Base-by-base conservation (phyloP, 495 filamentous ascomycete species). In the Neurospora sp. region DNA sequence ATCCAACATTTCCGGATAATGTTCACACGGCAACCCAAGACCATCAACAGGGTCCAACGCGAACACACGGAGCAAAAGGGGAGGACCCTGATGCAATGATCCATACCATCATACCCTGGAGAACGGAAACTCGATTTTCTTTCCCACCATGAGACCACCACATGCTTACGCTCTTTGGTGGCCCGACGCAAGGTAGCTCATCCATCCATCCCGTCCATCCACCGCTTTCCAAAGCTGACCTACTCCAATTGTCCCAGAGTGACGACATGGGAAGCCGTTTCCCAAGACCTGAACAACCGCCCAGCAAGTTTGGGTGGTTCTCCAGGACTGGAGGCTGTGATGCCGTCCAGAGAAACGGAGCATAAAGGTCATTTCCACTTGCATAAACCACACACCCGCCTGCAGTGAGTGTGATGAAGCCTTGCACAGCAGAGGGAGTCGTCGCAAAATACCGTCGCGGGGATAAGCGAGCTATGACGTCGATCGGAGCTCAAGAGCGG, bases 391-490 rank as follows among this genome's bases (percentile, higher is more conserved):
- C 54, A 66, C 54, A 16, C 27, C 54, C 27, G 31, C 54, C 27
- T 31, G 54, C 54, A 1, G 10, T 16, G 23, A 8, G 23, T 35
- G 2, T 66, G 23, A 18, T 1, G 27, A 66, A 66, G 54, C 54
- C 54, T 37, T 66, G 54, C 27, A 37, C 3, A 37, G 27, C 14
- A 16, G 54, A 35, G 2, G 27, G 4, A 66, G 27, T 62, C 12
- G 23, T 62, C 3, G 27, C 54, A 35, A 31, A 16, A 4, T 16
- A 8, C 54, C 2, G 1, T 31, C 6, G 27, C 54, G 54, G 54
- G 23, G 54, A 62, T 62, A 66, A 66, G 54, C 54, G 66, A 71
- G 35, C 31, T 62, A 77, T 80, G 78, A 80, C 77, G 77, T 80
- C 70, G 31, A 46, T 62, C 14, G 11, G 70, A 69, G 59, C 71